Evolutionary conservation across 768 basidiomycete genomes (phyloP), one percentile per base, ranked within the genome.

Genomic region (Trametes punicea): DNA sequence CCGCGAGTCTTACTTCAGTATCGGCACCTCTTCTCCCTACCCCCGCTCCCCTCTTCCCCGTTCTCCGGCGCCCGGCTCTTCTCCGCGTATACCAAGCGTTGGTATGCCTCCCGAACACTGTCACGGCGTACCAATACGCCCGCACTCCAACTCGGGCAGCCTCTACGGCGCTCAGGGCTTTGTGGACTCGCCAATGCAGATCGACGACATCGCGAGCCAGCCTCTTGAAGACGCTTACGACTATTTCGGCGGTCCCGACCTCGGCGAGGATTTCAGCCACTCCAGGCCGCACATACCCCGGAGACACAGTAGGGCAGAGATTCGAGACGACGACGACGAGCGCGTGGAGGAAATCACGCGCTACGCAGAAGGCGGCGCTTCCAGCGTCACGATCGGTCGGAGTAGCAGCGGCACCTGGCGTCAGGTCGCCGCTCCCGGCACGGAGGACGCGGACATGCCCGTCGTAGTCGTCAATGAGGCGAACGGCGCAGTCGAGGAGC

Each of bases 211-310:
- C 10, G 65, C 64, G 39, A 72, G 75, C 58, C 70, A 70, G 13
- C 73, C 74, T 47, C 68, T 74, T 31, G 74, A 70, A 27, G 75
- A 74, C 59, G 79, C 80, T 15, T 81, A 80, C 61, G 82, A 85
- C 63, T 82, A 82, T 68, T 84, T 85, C 61, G 78, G 71, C 9
- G 82, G 80, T 2, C 77, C 83, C 2, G 81, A 83, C 64, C 71
- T 83, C 13, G 80, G 79, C 2, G 79, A 79, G 49, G 81, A 80
- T 57, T 79, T 74, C 54, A 55, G 56, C 29, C 49, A 57, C 31
- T n/a, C 33, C 16, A 45, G 39, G 23, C 7, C 45, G 13, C 56
- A 57, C 16, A 26, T 54, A 6, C 26, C 46, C 6, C 47, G 56
- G 46, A 42, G 56, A 50, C 51, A 46, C 29, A 49, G 30, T 9